These are phyloP conservation scores for Peronospora tabacina DNA, from an alignment of 352 stramenopile genomes.

Conservation along the genomic window DNA sequence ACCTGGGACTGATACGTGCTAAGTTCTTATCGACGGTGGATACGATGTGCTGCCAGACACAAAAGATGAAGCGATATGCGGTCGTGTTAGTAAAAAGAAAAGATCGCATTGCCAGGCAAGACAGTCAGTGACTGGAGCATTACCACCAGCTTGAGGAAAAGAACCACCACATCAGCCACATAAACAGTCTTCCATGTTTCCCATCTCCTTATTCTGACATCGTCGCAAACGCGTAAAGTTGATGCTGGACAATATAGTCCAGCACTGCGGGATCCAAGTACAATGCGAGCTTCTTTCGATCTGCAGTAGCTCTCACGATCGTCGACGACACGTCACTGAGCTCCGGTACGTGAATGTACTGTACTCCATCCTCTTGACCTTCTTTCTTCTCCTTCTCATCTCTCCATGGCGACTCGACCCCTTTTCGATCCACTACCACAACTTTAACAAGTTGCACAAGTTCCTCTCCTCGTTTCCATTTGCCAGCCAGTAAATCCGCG, in stretches of 20 bases:
- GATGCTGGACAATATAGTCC: constrained; percentile 68
- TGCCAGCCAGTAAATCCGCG: constrained; percentile 65
- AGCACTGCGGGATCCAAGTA: constrained; percentile 51
- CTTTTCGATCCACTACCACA: constrained; percentile 64
- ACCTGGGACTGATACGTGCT: constrained; percentile 11
- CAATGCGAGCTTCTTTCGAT: constrained; percentile 31
- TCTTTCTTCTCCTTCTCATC: constrained; percentile 3
- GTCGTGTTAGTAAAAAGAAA: constrained; percentile 15
- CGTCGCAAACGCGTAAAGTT: constrained; percentile 63
- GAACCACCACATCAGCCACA: constrained; percentile 7
- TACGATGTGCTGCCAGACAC: constrained; percentile 24
- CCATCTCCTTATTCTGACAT: constrained; percentile 4
- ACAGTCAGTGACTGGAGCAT: constrained; percentile 5
- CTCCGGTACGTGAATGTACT: constrained; percentile 45
- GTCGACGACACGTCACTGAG: constrained; percentile 78
- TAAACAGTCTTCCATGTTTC: constrained; percentile 11
- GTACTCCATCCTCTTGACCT: constrained; percentile 21
- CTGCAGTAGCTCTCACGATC: constrained; percentile 33
- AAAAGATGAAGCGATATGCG: constrained; percentile 14
- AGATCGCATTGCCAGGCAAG: constrained; percentile 21
- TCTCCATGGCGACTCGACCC: constrained; percentile 37
- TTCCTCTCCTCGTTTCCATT: constrained; percentile 82
- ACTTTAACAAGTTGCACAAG: constrained; percentile 58
- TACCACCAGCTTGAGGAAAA: constrained; percentile 1
- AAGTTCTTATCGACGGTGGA: constrained; percentile 26